phyloP scores from a whole-genome alignment of 179 eudicot species.

The Silene noctiflora region DNA sequence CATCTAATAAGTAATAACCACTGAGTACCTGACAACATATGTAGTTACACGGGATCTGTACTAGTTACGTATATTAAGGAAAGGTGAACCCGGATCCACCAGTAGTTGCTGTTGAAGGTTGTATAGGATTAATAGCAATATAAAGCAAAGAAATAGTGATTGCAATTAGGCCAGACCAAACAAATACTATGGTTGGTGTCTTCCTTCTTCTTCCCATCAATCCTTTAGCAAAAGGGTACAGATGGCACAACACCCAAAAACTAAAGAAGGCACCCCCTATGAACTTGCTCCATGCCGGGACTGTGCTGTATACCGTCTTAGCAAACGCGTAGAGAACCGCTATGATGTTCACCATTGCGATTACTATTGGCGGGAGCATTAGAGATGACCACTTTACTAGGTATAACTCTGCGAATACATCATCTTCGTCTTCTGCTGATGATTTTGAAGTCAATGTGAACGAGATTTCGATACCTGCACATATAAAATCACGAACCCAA shows the following conservation, averaged over 20 bases:
- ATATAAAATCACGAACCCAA: too few species aligned
- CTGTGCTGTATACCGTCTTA: constrained; percentile 40
- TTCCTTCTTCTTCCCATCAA: constrained; percentile 84
- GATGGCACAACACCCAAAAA: constrained; percentile 83
- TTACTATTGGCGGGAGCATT: constrained; percentile 89
- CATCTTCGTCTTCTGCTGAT: constrained; percentile 62
- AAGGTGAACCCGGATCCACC: constrained; percentile 43
- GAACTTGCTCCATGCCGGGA: constrained; percentile 70
- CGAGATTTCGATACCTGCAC: constrained; percentile 68
- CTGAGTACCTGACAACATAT: too few species aligned
- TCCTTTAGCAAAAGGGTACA: constrained; percentile 86
- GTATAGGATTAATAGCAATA: constrained; percentile 53
- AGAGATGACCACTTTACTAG: constrained; percentile 79
- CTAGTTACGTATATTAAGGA: constrained; percentile 35
- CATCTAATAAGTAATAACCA: background rate
- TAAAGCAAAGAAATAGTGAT: constrained; percentile 79
- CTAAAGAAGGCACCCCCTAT: constrained; percentile 77
- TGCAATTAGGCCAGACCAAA: constrained; percentile 84
- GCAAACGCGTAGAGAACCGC: constrained; percentile 57
- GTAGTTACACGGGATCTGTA: too few species aligned
- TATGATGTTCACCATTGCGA: constrained; percentile 69
- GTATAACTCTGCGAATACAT: constrained; percentile 64
- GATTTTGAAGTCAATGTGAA: constrained; percentile 80
- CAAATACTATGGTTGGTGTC: constrained; percentile 85
- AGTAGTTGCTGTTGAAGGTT: background rate